Percentiles rank a stretch among this genome's conserved stretches.
These are phyloP conservation scores for Saprolegnia diclina DNA, from an alignment of 352 stramenopile genomes.

Conservation along the genomic window DNA sequence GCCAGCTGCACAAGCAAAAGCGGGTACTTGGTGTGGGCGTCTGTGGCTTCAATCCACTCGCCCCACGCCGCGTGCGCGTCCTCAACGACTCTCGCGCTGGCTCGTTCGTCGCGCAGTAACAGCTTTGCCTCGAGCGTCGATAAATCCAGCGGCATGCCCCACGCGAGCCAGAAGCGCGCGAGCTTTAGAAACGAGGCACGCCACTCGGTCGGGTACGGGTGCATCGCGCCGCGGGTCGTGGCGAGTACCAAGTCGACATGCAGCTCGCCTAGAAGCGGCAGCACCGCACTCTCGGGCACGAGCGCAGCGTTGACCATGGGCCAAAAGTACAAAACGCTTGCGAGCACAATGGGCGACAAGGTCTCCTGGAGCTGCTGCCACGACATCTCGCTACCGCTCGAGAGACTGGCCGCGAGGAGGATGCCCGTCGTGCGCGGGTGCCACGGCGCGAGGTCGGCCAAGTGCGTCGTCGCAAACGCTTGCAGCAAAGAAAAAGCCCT, in stretches of 20 bases:
- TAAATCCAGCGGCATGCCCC: background rate
- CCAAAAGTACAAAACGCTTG: background rate
- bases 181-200: background rate
- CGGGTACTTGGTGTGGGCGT: background rate
- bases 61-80: background rate
- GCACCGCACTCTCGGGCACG: background rate
- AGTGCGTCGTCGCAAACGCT: background rate
- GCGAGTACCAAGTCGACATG: background rate
- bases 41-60: background rate
- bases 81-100: background rate
- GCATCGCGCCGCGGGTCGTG: background rate
- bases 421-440: slow-evolving; percentile 1
- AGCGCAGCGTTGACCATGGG: background rate
- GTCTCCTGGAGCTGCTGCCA: background rate
- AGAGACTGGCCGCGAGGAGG: background rate
- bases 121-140: background rate
- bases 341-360: background rate
- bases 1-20: background rate
- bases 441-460: background rate
- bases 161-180: background rate
- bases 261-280: background rate
- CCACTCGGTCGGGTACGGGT: background rate
- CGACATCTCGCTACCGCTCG: background rate
- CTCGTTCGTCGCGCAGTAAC: background rate
- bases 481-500: background rate